Evolutionary conservation across 805 yeast species (phyloP).

Genomic region (Candida andamanensis): DNA sequence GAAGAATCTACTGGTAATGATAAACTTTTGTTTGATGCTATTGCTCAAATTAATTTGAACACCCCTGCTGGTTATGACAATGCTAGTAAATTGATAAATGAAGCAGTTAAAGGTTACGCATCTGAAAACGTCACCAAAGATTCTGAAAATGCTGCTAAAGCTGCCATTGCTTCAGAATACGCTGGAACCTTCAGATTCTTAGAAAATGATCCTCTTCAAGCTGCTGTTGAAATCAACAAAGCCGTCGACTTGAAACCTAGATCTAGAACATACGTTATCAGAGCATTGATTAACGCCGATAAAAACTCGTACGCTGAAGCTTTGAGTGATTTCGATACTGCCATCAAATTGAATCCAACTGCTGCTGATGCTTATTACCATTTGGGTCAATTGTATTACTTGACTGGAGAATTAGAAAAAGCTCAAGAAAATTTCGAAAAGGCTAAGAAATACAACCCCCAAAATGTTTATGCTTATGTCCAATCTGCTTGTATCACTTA

Average conservation of each 20-base stretch:
- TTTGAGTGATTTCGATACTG: constrained; percentile 60
- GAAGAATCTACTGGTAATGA: constrained; percentile 58
- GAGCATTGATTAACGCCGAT: constrained; percentile 83
- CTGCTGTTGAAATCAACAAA: constrained; percentile 58
- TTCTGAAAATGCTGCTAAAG: constrained; percentile 37
- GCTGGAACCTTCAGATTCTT: constrained; percentile 79
- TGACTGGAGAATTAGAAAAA: constrained; percentile 65
- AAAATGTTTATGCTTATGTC: constrained; percentile 78
- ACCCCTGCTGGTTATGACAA: constrained; percentile 56
- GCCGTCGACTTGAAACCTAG: constrained; percentile 68
- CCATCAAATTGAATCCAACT: constrained; percentile 61
- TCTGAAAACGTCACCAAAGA: constrained; percentile 26
- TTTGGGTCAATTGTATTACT: constrained; percentile 85
- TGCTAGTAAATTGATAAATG: constrained; percentile 54
- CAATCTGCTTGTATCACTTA: constrained; percentile 91
- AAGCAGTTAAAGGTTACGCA: constrained; percentile 51
- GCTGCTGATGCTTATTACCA: constrained; percentile 88
- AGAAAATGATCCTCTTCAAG: constrained; percentile 63
- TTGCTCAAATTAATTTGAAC: constrained; percentile 48
- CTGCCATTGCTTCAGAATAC: constrained; percentile 76
- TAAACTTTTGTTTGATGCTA: constrained; percentile 58
- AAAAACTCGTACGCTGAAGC: constrained; percentile 59
- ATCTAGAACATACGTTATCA: constrained; percentile 74
- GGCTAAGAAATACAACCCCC: constrained; percentile 68
- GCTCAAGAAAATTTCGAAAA: constrained; percentile 74